A percentile compares a stretch with the other conserved stretches of the same genome.
Evolutionary conservation across 495 filamentous ascomycete genomes (phyloP).

Genomic region (Penicillium argentinense): DNA sequence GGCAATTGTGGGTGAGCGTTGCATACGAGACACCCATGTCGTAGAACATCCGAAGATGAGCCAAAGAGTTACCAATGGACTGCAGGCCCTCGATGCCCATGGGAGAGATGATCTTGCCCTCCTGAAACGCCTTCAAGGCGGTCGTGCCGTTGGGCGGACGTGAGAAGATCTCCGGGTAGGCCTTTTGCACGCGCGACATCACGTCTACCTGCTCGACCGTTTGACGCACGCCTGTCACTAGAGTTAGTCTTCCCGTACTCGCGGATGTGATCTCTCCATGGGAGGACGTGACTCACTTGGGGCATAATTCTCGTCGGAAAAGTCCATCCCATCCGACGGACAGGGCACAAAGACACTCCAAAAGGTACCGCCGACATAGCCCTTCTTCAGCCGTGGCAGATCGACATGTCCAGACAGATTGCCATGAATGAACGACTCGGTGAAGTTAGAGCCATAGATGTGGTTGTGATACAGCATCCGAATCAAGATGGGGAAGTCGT

Average conservation of each 20-base stretch:
- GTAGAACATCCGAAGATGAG: conserved; percentile 73
- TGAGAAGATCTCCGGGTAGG: conserved; percentile 70
- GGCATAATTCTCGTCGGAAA: conserved; percentile 70
- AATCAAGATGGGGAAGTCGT: conserved; percentile 80
- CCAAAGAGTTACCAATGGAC: conserved; percentile 84
- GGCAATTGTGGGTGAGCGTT: conserved; percentile 91
- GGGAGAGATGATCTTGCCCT: conserved; percentile 64
- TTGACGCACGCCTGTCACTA: conserved; percentile 55
- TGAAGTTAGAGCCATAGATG: conserved; percentile 76
- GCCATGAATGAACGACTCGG: conserved; percentile 63
- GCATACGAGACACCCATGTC: conserved; percentile 85
- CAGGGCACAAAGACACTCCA: conserved; percentile 89
- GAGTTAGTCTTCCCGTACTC: background rate
- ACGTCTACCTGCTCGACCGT: conserved; percentile 86
- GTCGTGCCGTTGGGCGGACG: conserved; percentile 53
- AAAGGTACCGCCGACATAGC: conserved; percentile 67
- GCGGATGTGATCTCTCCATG: no score
- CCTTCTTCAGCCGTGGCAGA: conserved; percentile 58
- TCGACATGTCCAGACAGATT: conserved; percentile 74
- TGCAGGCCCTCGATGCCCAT: conserved; percentile 90
- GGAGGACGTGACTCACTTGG: conserved; percentile 41
- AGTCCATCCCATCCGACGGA: conserved; percentile 68
- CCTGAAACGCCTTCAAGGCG: conserved; percentile 59
- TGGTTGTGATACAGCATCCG: conserved; percentile 68
- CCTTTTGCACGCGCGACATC: conserved; percentile 62